These are phyloP conservation scores for Acrocalymma vagum DNA, from an alignment of 2,329 filamentous ascomycete species.

Conservation along the genomic window DNA sequence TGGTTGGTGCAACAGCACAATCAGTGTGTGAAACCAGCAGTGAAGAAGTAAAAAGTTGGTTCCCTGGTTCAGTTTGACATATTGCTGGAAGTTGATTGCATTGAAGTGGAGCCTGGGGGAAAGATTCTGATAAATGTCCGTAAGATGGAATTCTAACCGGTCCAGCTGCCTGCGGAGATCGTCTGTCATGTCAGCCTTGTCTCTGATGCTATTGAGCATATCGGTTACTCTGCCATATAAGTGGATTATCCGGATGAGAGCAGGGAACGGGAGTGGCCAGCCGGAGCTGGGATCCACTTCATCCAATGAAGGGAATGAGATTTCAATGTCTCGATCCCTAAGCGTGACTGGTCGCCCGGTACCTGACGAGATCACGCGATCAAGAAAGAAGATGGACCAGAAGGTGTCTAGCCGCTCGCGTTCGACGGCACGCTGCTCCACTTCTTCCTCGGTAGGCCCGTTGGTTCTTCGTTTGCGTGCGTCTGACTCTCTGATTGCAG, in stretches of 20 bases:
- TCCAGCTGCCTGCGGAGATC: conserved; percentile 76
- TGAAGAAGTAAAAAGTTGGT: conserved; percentile 88
- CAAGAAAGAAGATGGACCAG: conserved; percentile 89
- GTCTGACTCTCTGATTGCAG: conserved; percentile 63
- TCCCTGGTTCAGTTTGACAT: conserved; percentile 80
- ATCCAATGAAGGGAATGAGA: conserved; percentile 70
- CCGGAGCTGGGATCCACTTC: conserved; percentile 64
- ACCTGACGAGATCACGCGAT: conserved; percentile 86
- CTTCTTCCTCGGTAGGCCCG: conserved; percentile 47
- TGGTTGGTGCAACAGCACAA: conserved; percentile 85
- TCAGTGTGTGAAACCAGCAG: conserved; percentile 88
- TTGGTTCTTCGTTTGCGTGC: conserved; percentile 47
- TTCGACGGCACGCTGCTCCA: conserved; percentile 73
- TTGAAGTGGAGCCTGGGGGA: conserved; percentile 82
- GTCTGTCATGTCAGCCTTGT: conserved; percentile 75
- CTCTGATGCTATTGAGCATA: conserved; percentile 80
- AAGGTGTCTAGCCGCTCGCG: conserved; percentile 87
- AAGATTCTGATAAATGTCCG: conserved; percentile 76
- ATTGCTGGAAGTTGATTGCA: conserved; percentile 84
- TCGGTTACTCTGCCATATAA: conserved; percentile 87
- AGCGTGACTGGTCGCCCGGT: conserved; percentile 86
- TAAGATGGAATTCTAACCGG: conserved; percentile 83
- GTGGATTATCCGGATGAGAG: conserved; percentile 83
- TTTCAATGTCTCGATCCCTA: conserved; percentile 84
- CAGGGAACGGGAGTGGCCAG: conserved; percentile 81